Percentiles rank a stretch among this genome's conserved stretches.
Evolutionary conservation across 2,329 filamentous ascomycete genomes (phyloP).

Genomic region (Penicillium sp.): DNA sequence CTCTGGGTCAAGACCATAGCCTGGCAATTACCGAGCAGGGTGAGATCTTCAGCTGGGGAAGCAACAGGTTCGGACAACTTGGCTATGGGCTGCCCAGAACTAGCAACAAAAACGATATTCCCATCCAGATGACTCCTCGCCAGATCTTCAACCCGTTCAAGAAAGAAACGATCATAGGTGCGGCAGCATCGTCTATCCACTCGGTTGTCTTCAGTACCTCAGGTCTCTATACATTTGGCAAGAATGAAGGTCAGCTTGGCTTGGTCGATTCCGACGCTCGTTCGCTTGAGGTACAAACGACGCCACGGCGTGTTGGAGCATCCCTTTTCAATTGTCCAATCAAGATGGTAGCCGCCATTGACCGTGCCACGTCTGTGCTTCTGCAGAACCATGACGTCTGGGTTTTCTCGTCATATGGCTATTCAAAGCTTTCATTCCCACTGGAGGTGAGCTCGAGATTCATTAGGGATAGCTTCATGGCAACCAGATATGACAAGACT

Average conservation of each 20-base stretch:
- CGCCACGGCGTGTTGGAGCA: conserved; percentile 82
- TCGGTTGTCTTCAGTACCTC: conserved; percentile 82
- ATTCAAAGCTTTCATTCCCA: conserved; percentile 84
- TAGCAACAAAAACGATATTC: conserved; percentile 70
- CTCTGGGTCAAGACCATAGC: conserved; percentile 87
- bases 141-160: conserved; percentile 92
- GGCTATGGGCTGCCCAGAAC: conserved; percentile 72
- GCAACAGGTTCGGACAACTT: conserved; percentile 79
- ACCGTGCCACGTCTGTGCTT: conserved; percentile 81
- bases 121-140: conserved; percentile 74
- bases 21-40: conserved; percentile 80
- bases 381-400: conserved; percentile 85
- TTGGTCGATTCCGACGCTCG: conserved; percentile 93
- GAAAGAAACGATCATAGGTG: conserved; percentile 74
- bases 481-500: conserved; percentile 62
- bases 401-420: conserved; percentile 94
- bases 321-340: conserved; percentile 74
- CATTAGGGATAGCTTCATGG: conserved; percentile 63
- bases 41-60: conserved; percentile 94
- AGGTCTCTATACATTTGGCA: conserved; percentile 89
- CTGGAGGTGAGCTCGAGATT: conserved; percentile 69
- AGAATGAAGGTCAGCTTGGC: conserved; percentile 90
- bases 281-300: conserved; percentile 77
- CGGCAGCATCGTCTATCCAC: conserved; percentile 86
- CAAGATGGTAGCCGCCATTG: conserved; percentile 78